Conservation (phyloP, 2,329 filamentous ascomycete species). For the Cladophialophora chaetospira region DNA sequence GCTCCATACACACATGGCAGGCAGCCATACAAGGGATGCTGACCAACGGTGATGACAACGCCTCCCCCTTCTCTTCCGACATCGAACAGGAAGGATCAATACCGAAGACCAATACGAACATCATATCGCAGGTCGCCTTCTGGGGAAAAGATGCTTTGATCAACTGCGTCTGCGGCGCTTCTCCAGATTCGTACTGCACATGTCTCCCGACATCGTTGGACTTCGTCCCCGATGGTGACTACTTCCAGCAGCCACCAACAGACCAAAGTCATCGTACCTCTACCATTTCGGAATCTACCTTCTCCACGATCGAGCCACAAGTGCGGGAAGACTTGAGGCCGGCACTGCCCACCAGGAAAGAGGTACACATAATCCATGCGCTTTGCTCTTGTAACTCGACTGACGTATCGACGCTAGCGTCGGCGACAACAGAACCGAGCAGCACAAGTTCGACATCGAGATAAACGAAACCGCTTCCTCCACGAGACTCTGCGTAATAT, state of each 20-base stretch:
- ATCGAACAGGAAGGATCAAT: neutral
- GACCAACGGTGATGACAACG: neutral
- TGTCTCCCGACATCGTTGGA: neutral
- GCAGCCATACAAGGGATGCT: neutral
- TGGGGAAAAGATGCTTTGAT: neutral
- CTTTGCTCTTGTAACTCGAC: neutral
- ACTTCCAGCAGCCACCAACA: neutral
- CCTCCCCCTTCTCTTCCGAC: neutral
- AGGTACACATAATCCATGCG: neutral
- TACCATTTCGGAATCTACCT: neutral
- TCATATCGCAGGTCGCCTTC: neutral
- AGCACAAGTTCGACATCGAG: slow-evolving; percentile 11
- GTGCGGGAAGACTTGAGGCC: neutral
- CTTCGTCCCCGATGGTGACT: neutral
- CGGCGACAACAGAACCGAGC: slow-evolving; percentile 13
- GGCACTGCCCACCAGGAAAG: slow-evolving; percentile 3
- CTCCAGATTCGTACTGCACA: neutral
- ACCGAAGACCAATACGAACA: neutral
- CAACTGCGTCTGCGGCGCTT: slow-evolving; percentile 1
- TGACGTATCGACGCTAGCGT: slow-evolving; percentile 1
- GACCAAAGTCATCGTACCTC: neutral
- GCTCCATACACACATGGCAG: neutral
- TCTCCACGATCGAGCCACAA: neutral
- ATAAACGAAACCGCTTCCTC: slow-evolving; percentile 13
- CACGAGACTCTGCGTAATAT: slow-evolving; percentile 12